Evolutionary conservation across 805 yeast genomes (phyloP).

Genomic region (Myxozyma geophila): DNA sequence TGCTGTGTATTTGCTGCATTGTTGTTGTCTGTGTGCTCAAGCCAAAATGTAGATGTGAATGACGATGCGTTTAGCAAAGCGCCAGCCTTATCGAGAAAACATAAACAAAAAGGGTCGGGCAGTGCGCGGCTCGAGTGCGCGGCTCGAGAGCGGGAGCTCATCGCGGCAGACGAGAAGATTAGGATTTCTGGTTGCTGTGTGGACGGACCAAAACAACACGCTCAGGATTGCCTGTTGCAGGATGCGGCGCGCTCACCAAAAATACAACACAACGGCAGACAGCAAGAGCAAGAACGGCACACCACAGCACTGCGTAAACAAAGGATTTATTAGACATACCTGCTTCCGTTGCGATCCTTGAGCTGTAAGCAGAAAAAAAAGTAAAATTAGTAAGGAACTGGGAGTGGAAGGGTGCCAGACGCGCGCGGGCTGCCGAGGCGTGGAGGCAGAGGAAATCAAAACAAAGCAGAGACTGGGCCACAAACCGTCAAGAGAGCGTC

Average conservation of each 20-base stretch:
- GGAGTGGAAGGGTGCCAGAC: neutral
- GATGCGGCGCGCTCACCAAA: conserved; percentile 10
- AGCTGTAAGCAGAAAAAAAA: conserved; percentile 49
- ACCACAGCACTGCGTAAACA: neutral
- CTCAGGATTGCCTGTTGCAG: neutral
- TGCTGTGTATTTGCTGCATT: neutral
- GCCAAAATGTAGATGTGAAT: neutral
- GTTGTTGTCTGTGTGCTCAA: neutral
- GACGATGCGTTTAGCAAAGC: neutral
- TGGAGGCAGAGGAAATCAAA: neutral
- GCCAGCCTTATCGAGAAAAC: neutral
- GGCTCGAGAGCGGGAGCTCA: conserved; percentile 9
- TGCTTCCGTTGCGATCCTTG: conserved; percentile 73
- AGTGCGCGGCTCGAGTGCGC: conserved; percentile 3
- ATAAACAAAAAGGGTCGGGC: neutral
- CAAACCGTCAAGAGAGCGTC: conserved; percentile 57
- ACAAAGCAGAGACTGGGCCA: conserved; percentile 3
- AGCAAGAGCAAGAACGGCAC: conserved; percentile 1
- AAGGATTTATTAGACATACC: conserved; percentile 20
- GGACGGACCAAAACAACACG: conserved; percentile 10
- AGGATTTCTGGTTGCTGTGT: neutral
- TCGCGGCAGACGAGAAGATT: neutral
- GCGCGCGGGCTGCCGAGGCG: neutral
- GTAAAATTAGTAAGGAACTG: neutral
- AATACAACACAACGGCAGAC: neutral